Base-by-base conservation (phyloP, 495 filamentous ascomycete genomes). In the Pyrenopolyporus hunteri region DNA sequence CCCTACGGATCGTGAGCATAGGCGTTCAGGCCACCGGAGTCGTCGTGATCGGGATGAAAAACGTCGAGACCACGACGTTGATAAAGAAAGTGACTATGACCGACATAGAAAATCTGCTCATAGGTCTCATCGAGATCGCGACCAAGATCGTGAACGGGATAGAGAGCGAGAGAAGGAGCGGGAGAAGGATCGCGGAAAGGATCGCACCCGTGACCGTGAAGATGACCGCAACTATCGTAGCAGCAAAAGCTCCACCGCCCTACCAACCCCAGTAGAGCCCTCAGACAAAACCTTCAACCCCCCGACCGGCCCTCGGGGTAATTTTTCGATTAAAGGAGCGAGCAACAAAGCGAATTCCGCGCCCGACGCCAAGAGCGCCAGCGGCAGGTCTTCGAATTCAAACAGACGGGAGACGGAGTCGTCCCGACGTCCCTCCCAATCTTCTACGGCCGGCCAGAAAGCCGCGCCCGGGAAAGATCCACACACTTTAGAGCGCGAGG, bases 401-500 rank as follows among this genome's bases (percentile, higher is more conserved):
- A 54, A 55, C 39, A 68, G 50, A 19, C 69, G 62, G 47, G 66
- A 69, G 22, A 64, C 70, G 36, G 68, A 70, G n/a, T 8, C 39
- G 32, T 65, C 63, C 19, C 70, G 73, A 5, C 74, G 73, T 13
- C 58, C 72, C 17, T 77, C 76, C 2, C 71, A 74, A 13, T 78
- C 78, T 6, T 77, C 79, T 0, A 75, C 76, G 9, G 59, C 62
- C 16, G 53, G 47, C 9, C 78, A 82, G n/a, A 72, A 69, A 11
- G 14, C 64, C 28, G 13, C 62, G 8, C 29, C 67, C 13, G 14
- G 64, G 6, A 70, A 72, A 61, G 88, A 96, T 68, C 85, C 87
- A 0, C 87, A 93, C 64, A 87, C 88, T 0, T 75, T 87, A 1
- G 91, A 93, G 67, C 86, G 91, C 11, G 89, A 91, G 69, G 85